Percentiles rank a stretch among this genome's conserved stretches.
phyloP scores from a whole-genome alignment of 805 yeast genomes.

The Cyberlindnera amylophila region DNA sequence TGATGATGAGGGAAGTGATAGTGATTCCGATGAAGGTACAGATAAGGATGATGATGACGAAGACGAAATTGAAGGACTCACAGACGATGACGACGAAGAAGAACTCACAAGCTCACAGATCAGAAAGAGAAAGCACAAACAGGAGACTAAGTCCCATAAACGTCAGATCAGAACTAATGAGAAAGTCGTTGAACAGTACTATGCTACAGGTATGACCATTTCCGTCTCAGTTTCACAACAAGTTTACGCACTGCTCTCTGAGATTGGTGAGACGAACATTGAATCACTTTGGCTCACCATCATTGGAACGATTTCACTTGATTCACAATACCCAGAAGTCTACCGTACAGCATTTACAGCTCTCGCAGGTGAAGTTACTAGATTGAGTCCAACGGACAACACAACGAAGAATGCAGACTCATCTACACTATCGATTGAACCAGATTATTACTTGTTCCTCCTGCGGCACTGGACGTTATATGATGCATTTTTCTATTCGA shows the following conservation, averaged over 20 bases:
- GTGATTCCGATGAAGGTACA: slow-evolving; percentile 27
- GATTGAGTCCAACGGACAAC: slow-evolving; percentile 48
- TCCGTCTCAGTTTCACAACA: slow-evolving; percentile 74
- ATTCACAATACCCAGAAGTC: slow-evolving; percentile 66
- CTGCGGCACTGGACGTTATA: slow-evolving; percentile 92
- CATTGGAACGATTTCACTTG: slow-evolving; percentile 82
- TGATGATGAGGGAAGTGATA: slow-evolving; percentile 33
- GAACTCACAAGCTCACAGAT: slow-evolving; percentile 27
- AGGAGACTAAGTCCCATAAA: slow-evolving; percentile 36
- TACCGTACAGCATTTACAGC: slow-evolving; percentile 71
- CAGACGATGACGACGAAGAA: slow-evolving; percentile 29
- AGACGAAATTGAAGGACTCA: slow-evolving; percentile 25
- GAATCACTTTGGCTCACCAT: slow-evolving; percentile 80
- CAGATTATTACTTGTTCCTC: slow-evolving; percentile 81
- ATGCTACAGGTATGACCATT: slow-evolving; percentile 77
- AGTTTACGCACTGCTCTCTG: slow-evolving; percentile 72
- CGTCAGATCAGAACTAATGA: slow-evolving; percentile 46
- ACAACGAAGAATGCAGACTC: slow-evolving; percentile 35
- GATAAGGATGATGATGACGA: slow-evolving; percentile 33
- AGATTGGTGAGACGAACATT: slow-evolving; percentile 76
- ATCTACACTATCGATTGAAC: slow-evolving; percentile 57
- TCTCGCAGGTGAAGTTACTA: slow-evolving; percentile 74
- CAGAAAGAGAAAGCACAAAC: slow-evolving; percentile 26
- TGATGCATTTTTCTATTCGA: slow-evolving; percentile 87
- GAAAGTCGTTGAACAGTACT: slow-evolving; percentile 64